Base-by-base conservation (phyloP, 176 grass and related monocot genomes). In the Lolium rigidum region DNA sequence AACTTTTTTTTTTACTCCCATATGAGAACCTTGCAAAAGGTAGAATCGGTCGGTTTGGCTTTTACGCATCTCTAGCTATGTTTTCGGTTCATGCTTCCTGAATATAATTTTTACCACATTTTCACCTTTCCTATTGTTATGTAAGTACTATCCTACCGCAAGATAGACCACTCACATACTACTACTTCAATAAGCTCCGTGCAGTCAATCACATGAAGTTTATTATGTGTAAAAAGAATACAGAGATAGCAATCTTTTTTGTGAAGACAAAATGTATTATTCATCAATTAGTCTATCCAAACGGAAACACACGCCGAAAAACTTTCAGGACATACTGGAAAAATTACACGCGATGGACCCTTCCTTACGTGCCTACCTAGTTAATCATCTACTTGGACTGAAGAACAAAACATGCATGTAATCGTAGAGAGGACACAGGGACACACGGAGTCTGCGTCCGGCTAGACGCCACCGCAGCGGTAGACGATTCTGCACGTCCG, bases 391-490 rank as follows among this genome's bases (percentile, higher is more conserved):
- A 90, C 1, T 55, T 37, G 74, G 82, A 78, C 84, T 63, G 78
- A 87, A 79, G 72, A 50, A 65, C 24, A 68, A 83, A 71, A 74
- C 80, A 64, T 74, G 50, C 21, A 76, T 48, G 28, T 20, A 74
- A 81, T 28, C 70, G 14, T 82, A 78, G n/a, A 54, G 31, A 55
- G 31, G 50, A 49, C 81, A 76, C 70, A 76, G 50, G 72, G 39
- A 67, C 39, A 47, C 38, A 47, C 38, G n/a, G 77, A 74, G 71
- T 39, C 11, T 38, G 37, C 31, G 37, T 38, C 67, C 35, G 17
- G 59, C 90, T 90, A 92, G 63, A 89, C 76, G 61, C 89, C 93
- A 26, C 82, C 79, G 65, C 95, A 95, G 50, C 87, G 83, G 85
- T 93, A 98, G 74, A 70, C 90, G 66, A 90, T 76, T 25, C 51